phyloP scores from a whole-genome alignment of 176 grass and related monocot species.

The Triticum monococcum region DNA sequence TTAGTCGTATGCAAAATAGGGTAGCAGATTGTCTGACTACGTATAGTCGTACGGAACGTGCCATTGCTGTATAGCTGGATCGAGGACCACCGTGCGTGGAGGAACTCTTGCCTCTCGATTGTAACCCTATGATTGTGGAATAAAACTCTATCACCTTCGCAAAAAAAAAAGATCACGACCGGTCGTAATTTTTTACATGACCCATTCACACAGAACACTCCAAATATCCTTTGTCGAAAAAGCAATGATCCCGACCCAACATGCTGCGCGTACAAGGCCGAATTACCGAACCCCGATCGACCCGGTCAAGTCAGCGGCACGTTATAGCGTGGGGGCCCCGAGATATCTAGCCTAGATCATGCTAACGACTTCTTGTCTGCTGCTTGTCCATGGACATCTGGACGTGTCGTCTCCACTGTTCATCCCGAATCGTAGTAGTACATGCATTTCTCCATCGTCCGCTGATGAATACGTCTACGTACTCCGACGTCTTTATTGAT shows the following conservation, averaged over 20 bases:
- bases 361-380: slow-evolving; percentile 53
- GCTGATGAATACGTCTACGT: neutral
- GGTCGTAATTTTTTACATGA: too few relatives aligned
- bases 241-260: neutral
- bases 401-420: slow-evolving; percentile 12
- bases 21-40: too few relatives aligned
- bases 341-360: slow-evolving; percentile 34
- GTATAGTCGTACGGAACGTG: too few relatives aligned
- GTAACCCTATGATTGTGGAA: too few relatives aligned
- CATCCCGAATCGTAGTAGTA: neutral
- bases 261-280: neutral
- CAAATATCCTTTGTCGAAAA: neutral
- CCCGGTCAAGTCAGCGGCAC: neutral
- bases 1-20: too few relatives aligned
- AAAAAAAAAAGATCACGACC: too few relatives aligned
- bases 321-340: neutral
- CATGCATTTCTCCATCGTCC: neutral
- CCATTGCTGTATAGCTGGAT: too few relatives aligned
- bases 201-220: neutral
- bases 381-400: slow-evolving; percentile 23
- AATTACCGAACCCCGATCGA: neutral
- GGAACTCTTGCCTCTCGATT: too few relatives aligned
- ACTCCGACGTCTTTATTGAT: neutral
- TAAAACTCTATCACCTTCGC: too few relatives aligned
- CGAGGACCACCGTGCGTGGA: too few relatives aligned